Conservation (phyloP, 2,329 filamentous ascomycete species). For the Colletotrichum cuscutae region DNA sequence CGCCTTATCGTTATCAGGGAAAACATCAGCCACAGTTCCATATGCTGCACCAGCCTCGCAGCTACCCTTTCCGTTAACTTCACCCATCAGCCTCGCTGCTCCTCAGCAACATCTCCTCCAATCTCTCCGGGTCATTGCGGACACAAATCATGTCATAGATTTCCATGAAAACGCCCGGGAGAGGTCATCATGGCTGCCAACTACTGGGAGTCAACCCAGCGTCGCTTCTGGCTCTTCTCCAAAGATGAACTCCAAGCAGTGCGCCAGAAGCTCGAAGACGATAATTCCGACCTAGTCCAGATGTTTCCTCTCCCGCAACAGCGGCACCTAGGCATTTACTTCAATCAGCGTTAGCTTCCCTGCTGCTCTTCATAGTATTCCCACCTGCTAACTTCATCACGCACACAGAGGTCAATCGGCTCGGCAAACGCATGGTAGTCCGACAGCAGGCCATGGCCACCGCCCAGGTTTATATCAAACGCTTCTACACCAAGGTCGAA, state of each 20-base stretch:
- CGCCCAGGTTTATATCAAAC: constrained; percentile 92
- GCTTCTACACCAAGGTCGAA: constrained; percentile 92
- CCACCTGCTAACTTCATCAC: constrained; percentile 24
- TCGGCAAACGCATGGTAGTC: constrained; percentile 85
- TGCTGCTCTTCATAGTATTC: background rate
- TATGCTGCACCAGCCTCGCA: background rate
- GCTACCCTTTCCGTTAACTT: background rate
- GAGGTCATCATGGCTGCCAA: constrained; percentile 81
- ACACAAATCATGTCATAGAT: constrained; percentile 23
- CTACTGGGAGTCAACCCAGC: constrained; percentile 96
- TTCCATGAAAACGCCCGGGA: background rate
- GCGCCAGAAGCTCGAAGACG: constrained; percentile 80
- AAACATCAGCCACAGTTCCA: background rate
- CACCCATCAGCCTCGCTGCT: background rate
- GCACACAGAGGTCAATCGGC: constrained; percentile 76
- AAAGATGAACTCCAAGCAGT: constrained; percentile 77
- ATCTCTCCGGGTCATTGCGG: background rate
- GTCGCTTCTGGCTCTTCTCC: constrained; percentile 85
- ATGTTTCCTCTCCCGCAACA: constrained; percentile 85
- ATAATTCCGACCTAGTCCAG: constrained; percentile 77
- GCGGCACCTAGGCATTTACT: constrained; percentile 88
- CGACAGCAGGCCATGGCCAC: constrained; percentile 95
- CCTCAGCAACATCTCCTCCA: background rate
- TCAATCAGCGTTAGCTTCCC: constrained; percentile 77
- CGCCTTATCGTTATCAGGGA: constrained; percentile 26